Conservation (phyloP, 2,329 filamentous ascomycete genomes). For the Blastomyces silverae region DNA sequence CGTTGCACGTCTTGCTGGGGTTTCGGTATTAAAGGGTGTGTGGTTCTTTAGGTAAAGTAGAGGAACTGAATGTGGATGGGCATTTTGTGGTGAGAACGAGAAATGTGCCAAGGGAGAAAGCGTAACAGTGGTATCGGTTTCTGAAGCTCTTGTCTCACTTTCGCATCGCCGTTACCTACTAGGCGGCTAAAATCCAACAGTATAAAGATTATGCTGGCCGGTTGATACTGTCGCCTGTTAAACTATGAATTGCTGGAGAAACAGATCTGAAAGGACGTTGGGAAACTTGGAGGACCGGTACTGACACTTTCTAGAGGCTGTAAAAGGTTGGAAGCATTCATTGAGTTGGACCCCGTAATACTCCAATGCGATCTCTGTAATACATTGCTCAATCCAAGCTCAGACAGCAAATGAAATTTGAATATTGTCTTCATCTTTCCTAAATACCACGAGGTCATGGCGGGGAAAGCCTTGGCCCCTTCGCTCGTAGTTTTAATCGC, state of each 20-base stretch:
- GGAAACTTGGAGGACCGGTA: background rate
- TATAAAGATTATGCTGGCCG: background rate
- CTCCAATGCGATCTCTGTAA: background rate
- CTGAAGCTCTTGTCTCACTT: background rate
- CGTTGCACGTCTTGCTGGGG: background rate
- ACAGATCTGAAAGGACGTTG: background rate
- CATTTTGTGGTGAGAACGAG: background rate
- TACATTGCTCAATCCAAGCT: background rate
- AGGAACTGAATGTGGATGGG: background rate
- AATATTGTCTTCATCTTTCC: background rate
- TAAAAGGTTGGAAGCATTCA: background rate
- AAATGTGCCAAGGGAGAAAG: background rate
- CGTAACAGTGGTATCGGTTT: background rate
- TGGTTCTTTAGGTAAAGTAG: background rate
- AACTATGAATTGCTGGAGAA: background rate
- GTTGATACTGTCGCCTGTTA: background rate
- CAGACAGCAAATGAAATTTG: background rate
- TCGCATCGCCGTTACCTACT: background rate
- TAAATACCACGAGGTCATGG: background rate
- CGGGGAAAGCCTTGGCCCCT: constrained; percentile 13
- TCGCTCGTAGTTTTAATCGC: constrained; percentile 34
- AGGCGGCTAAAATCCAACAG: background rate
- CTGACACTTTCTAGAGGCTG: background rate
- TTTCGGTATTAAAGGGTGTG: background rate
- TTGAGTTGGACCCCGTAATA: background rate